Base-by-base conservation (phyloP, 1,284 basidiomycete genomes). In the Sporisorium reilianum region DNA sequence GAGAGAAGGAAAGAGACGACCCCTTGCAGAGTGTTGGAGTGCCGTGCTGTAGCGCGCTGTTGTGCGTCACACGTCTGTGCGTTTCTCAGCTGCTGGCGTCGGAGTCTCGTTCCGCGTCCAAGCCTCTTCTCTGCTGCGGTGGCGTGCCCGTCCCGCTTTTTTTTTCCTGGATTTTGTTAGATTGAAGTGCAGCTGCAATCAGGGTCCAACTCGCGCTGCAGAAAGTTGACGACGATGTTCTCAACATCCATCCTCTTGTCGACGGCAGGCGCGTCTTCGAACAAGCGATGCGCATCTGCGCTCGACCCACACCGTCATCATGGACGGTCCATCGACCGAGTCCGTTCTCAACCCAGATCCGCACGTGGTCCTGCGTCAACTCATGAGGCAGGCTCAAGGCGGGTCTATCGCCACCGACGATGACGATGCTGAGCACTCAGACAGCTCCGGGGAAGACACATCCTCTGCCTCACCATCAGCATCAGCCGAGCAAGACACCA, bases 351-450 rank as follows among this genome's bases (percentile, higher is more conserved):
- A 4, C 4, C 44, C 54, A 22, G 58, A 70, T 46, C 53, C 67
- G 7, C 57, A 70, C 3, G 40, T 30, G 14, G 62, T 70, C 8
- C 54, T 70, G 10, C 67, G 42, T 25, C 53, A 64, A 48, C 67
- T 70, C 38, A 60, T 70, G 42, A 59, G 54, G 57, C 67, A 70
- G 30, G 67, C 67, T 10, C 28, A 70, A 40, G 62, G 58, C 30
- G 55, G 38, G 28, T 38, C 34, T 5, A 32, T 30, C 26, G 14
- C n/a, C 18, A 41, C 36, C 38, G 26, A 41, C 28, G 45, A 40
- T 9, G 48, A 46, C 3, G 38, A 12, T 12, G 48, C 5, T n/a
- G 16, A 41, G 11, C 10, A 18, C 12, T 26, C 50, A 22, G 16
- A 10, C 10, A 38, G 22, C 34, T 51, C 50, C 0, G 20, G 40